Evolutionary conservation across 495 filamentous ascomycete genomes (phyloP), one percentile per base, ranked within the genome.

Genomic region (Cetradonia linearis): DNA sequence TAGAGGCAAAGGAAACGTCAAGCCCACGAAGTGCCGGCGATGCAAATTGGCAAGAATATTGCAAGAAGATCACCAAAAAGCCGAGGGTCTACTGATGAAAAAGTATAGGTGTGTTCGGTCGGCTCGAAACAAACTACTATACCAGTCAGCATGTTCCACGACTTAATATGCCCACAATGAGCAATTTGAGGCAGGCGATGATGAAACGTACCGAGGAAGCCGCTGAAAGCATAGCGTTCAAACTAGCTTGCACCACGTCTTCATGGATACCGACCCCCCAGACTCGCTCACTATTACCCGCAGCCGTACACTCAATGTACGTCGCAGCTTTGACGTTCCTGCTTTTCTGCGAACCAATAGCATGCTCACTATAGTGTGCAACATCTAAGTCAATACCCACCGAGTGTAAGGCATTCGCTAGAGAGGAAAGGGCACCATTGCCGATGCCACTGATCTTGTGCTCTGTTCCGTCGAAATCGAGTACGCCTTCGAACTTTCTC

Each of bases 191-290:
- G 8, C 23, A 25, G 4, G n/a, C 5, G 25, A 52, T n/a, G 18
- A 59, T 3, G 23, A 5, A 27, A 30, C 30, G 46, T 16, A 55
- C 54, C 47, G 49, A 55, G 16, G 83, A 87, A 36, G 93, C 93
- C 36, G 93, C 93, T 58, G 83, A 84, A 67, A 98, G 76, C 49
- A 97, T 77, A 44, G 93, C 92, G 70, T 91, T 88, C 69, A 98
- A 78, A 72, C 85, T 90, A 65, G 88, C 89, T 73, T 96, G 90
- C 16, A 95, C 90, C 40, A 94, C 88, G 74, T 98, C 93, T 67
- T 92, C 85, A 71, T 96, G 89, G 63, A 98, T 89, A 55, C 92
- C 93, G 25, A 98, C 89, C 65, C 93, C 93, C 94, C 93, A 98
- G 13, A 96, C 89, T 65, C 79, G 85, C 58, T 87, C 75, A 34